Base-by-base conservation (phyloP, 208 protist species). In the Leishmania turanica region DNA sequence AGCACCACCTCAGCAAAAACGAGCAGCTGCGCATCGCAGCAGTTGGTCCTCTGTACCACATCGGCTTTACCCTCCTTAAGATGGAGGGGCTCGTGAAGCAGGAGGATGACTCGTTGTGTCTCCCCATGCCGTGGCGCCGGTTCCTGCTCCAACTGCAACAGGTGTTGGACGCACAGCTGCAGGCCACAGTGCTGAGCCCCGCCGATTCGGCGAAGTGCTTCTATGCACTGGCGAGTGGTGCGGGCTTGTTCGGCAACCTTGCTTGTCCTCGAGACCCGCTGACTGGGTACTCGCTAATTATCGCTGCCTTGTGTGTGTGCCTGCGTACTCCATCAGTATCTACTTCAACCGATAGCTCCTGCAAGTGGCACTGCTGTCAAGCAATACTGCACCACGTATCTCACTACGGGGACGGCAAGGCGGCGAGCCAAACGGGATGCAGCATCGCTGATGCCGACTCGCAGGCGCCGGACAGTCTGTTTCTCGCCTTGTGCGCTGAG, bases 101-200 rank as follows among this genome's bases (percentile, higher is more conserved):
- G 19, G 47, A 60, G 77, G 56, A 19, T 17, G 65, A 65, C 69
- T 17, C 27, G 1, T 9, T 42, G 3, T 53, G 64, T 54, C 53
- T 76, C 37, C 80, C 80, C 8, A 31, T 73, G 64, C 8, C 54
- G 37, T 86, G 83, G 83, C 62, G 78, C n/a, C 77, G 79, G n/a
- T 47, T 86, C 31, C 47, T 86, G 9, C 4, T 86, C 1, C 83
- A 86, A 45, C 60, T 86, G 13, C 83, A 86, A 75, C 75, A 78
- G 7, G 49, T 73, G 31, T 21, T 86, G 60, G 83, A 86, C 65
- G 65, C 17, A 40, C 74, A 83, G 66, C 27, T 75, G 51, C 53
- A 56, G 34, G 66, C 31, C n/a, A 34, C 53, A 19, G 11, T 49
- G 4, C 24, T 83, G 74, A 83, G 80, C 21, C 60, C 80, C 1